A percentile compares a stretch with the other conserved stretches of the same genome.
These are phyloP conservation scores for Neopestalotiopsis sp. DNA, from an alignment of 2,329 filamentous ascomycete genomes.

Conservation along the genomic window DNA sequence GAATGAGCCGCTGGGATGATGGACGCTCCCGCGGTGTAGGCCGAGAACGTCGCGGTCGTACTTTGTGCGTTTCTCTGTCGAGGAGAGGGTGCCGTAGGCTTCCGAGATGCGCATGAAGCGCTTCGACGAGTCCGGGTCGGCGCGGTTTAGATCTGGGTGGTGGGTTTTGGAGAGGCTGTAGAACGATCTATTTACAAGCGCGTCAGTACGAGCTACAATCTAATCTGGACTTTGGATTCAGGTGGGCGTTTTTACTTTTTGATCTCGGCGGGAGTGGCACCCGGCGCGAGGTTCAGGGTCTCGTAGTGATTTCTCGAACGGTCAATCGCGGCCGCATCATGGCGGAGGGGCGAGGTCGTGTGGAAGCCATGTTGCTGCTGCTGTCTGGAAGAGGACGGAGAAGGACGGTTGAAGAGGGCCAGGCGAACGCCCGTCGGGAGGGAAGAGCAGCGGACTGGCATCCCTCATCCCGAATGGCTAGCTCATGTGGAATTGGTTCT, in stretches of 20 bases:
- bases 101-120: slow-evolving; percentile 86
- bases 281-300: slow-evolving; percentile 72
- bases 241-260: slow-evolving; percentile 67
- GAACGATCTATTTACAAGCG: slow-evolving; percentile 64
- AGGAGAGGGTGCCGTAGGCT: slow-evolving; percentile 79
- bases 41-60: slow-evolving; percentile 78
- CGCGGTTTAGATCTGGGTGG: slow-evolving; percentile 89
- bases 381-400: not conserved
- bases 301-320: slow-evolving; percentile 75
- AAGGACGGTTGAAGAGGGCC: slow-evolving; percentile 18
- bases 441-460: slow-evolving; percentile 29
- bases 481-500: not conserved
- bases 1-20: slow-evolving; percentile 52
- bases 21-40: slow-evolving; percentile 33
- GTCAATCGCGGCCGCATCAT: slow-evolving; percentile 37
- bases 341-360: slow-evolving; percentile 41
- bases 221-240: too few species aligned
- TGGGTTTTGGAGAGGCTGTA: slow-evolving; percentile 89
- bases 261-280: slow-evolving; percentile 77
- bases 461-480: slow-evolving; percentile 18
- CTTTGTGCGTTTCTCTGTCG: slow-evolving; percentile 72
- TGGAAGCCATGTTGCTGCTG: slow-evolving; percentile 45
- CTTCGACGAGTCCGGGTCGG: slow-evolving; percentile 72
- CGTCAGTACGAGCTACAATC: not conserved
- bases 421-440: slow-evolving; percentile 34